Percentiles rank a stretch among this genome's conserved stretches.
phyloP scores from a whole-genome alignment of 2,329 filamentous ascomycete genomes.

The Pochonia chlamydosporia region DNA sequence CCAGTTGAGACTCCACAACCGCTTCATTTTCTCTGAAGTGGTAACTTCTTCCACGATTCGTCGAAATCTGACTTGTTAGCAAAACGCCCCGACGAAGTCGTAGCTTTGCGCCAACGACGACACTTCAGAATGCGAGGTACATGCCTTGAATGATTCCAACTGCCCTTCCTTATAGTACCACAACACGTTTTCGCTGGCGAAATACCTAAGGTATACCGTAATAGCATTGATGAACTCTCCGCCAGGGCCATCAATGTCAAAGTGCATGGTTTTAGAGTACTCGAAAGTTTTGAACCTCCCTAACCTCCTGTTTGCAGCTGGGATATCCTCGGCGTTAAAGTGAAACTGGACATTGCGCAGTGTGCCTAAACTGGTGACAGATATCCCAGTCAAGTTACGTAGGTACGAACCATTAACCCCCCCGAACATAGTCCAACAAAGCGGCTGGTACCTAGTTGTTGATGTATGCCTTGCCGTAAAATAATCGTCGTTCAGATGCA shows the following conservation, averaged over 20 bases:
- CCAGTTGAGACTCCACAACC: too few species aligned
- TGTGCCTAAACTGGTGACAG: background rate
- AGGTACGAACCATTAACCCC: background rate
- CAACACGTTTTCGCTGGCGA: background rate
- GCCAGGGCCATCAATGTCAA: background rate
- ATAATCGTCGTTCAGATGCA: background rate
- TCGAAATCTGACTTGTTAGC: too few species aligned
- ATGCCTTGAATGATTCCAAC: too few species aligned
- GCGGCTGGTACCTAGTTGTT: background rate
- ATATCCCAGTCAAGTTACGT: background rate
- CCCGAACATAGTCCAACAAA: background rate
- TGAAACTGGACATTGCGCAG: background rate
- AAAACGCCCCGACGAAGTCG: too few species aligned
- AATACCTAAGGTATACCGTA: background rate
- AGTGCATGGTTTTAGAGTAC: background rate
- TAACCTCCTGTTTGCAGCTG: background rate
- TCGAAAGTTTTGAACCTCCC: background rate
- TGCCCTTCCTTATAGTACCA: background rate
- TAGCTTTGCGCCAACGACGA: too few species aligned
- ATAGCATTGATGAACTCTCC: background rate
- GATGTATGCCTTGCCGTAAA: background rate
- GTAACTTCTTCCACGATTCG: too few species aligned
- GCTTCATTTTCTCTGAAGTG: too few species aligned
- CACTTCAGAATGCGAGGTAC: too few species aligned
- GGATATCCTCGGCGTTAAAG: background rate